Percentiles rank a stretch among this genome's conserved stretches.
These are phyloP conservation scores for Arabidopsis hybrid DNA, from an alignment of 441 rosid genomes.

Conservation along the genomic window DNA sequence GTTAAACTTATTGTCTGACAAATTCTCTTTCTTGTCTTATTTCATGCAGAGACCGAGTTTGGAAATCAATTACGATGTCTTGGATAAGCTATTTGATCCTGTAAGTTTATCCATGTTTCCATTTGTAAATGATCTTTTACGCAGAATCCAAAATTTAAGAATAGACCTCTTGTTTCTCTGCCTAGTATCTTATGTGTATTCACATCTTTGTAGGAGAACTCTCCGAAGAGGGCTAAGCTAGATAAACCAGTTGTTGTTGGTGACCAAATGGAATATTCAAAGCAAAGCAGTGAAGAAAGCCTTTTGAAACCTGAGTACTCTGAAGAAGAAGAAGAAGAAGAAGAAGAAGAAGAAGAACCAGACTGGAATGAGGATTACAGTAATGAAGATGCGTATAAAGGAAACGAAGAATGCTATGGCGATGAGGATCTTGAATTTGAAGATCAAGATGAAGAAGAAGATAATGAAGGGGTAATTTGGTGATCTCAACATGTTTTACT, in stretches of 20 bases:
- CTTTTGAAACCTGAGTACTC: slow-evolving; percentile 3
- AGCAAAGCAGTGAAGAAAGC: slow-evolving; percentile 29
- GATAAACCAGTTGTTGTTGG: slow-evolving; percentile 13
- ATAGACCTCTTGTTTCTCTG: slow-evolving; percentile 21
- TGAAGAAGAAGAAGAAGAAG: too few species aligned
- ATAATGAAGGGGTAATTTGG: slow-evolving; percentile 33
- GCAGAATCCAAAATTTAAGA: slow-evolving; percentile 1
- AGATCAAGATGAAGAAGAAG: slow-evolving; percentile 25
- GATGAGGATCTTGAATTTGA: slow-evolving; percentile 27
- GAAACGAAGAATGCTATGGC: slow-evolving; percentile 19
- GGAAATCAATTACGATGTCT: slow-evolving; percentile 44
- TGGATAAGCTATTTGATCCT: slow-evolving; percentile 45
- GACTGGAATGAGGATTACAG: slow-evolving; percentile 28
- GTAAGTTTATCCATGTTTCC: slow-evolving; percentile 37
- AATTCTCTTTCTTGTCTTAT: neutral
- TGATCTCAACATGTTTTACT: neutral
- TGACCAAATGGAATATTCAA: slow-evolving; percentile 17
- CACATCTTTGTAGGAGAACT: slow-evolving; percentile 38
- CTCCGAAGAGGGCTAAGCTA: slow-evolving; percentile 35
- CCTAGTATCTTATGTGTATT: slow-evolving; percentile 27
- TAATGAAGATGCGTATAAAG: slow-evolving; percentile 27
- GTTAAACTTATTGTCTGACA: neutral
- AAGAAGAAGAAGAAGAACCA: slow-evolving; percentile 17
- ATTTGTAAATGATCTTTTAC: neutral
- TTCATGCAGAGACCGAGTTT: slow-evolving; percentile 42